These are phyloP conservation scores for Aspergillus homomorphus DNA, from an alignment of 495 filamentous ascomycete genomes.

Conservation along the genomic window DNA sequence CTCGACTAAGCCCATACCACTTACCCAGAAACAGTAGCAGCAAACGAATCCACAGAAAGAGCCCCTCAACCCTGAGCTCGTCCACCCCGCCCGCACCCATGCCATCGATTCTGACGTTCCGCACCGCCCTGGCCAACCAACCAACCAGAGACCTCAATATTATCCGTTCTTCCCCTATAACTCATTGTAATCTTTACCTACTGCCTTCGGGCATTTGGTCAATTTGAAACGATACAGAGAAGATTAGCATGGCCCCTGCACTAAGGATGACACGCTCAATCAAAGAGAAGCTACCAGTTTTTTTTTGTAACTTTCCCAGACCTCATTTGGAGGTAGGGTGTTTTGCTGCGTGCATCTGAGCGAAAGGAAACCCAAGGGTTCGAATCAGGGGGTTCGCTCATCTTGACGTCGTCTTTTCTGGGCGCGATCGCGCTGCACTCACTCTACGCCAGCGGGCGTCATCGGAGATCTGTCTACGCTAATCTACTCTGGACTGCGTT, in stretches of 20 bases:
- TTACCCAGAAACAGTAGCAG: no score
- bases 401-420: no score
- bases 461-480: no score
- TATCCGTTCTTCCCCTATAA: slow-evolving; percentile 21
- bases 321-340: slow-evolving; percentile 18
- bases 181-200: slow-evolving; percentile 13
- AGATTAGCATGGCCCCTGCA: slow-evolving; percentile 99
- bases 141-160: slow-evolving; percentile 14
- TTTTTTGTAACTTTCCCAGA: slow-evolving; percentile 46
- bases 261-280: slow-evolving; percentile 99
- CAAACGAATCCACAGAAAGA: neutral
- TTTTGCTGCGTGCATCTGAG: slow-evolving; percentile 1
- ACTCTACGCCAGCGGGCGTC: no score
- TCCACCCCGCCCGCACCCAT: neutral
- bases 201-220: slow-evolving; percentile 76
- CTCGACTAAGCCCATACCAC: no score
- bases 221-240: slow-evolving; percentile 84
- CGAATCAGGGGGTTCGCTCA: slow-evolving; percentile 4
- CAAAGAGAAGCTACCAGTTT: slow-evolving; percentile 91
- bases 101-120: slow-evolving; percentile 18
- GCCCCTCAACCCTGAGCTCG: no score
- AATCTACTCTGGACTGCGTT: no score
- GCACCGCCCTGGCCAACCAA: slow-evolving; percentile 6
- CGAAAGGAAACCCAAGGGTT: no score
- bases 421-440: no score